Percentiles rank a stretch among this genome's conserved stretches.
Evolutionary conservation across 2,329 filamentous ascomycete species (phyloP).

Genomic region (Fragosphaeria purpurea): DNA sequence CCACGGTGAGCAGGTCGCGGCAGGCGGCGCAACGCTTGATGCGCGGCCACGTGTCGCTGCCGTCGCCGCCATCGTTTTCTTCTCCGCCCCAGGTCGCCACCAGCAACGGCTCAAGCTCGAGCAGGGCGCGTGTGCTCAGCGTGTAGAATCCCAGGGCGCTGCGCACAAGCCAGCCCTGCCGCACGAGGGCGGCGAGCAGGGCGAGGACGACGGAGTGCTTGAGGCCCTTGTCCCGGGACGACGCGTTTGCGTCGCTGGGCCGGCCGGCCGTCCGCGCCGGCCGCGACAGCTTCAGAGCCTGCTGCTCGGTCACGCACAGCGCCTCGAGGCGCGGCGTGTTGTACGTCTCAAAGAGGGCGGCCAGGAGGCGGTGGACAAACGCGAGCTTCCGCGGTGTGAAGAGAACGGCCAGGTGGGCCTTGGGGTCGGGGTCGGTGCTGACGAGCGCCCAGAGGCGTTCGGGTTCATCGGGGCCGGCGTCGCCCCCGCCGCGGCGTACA

Average conservation of each 20-base stretch:
- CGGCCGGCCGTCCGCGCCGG: slow-evolving; percentile 28
- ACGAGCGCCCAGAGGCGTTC: slow-evolving; percentile 72
- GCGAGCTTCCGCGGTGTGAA: slow-evolving; percentile 76
- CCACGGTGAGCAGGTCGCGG: slow-evolving; percentile 77
- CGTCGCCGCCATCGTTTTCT: slow-evolving; percentile 50
- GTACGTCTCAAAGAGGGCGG: slow-evolving; percentile 83
- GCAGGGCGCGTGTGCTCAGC: slow-evolving; percentile 64
- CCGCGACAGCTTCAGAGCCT: slow-evolving; percentile 62
- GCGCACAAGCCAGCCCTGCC: slow-evolving; percentile 77
- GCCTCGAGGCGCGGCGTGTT: slow-evolving; percentile 74
- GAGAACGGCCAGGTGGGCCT: slow-evolving; percentile 79
- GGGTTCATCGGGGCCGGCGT: slow-evolving; percentile 27
- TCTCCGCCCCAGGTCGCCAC: slow-evolving; percentile 57
- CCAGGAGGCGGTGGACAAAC: slow-evolving; percentile 78
- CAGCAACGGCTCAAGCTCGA: slow-evolving; percentile 79
- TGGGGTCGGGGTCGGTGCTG: slow-evolving; percentile 74
- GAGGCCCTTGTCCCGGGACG: slow-evolving; percentile 42
- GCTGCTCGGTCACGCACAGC: slow-evolving; percentile 69
- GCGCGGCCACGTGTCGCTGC: slow-evolving; percentile 50
- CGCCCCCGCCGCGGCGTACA: slow-evolving; percentile 9
- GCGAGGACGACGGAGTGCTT: slow-evolving; percentile 69
- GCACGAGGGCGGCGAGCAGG: slow-evolving; percentile 58
- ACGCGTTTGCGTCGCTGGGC: slow-evolving; percentile 4
- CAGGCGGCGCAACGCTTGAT: slow-evolving; percentile 87
- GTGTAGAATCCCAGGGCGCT: slow-evolving; percentile 63